phyloP scores from a whole-genome alignment of 192 early-diverging fungal genomes.

The Thoreauomyces humboldtii region DNA sequence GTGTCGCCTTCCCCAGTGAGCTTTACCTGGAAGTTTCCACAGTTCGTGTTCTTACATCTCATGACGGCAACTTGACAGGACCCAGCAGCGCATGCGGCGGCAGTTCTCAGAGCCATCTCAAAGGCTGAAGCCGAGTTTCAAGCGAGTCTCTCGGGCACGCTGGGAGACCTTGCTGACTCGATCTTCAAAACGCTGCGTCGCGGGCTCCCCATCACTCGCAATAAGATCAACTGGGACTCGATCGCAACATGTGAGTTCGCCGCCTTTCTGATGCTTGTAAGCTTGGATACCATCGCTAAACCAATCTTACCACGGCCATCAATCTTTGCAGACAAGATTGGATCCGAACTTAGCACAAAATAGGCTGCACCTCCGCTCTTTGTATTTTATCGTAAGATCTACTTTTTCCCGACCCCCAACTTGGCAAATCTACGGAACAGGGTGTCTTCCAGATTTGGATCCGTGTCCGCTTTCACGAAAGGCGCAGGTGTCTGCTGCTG shows the following conservation, averaged over 20 bases:
- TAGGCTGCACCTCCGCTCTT: neutral
- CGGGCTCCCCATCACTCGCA: slow-evolving; percentile 85
- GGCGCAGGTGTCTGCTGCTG: neutral
- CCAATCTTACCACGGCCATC: neutral
- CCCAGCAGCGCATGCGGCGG: slow-evolving; percentile 40
- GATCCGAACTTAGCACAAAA: slow-evolving; percentile 44
- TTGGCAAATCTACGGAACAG: neutral
- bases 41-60: too few relatives aligned
- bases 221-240: slow-evolving; percentile 93
- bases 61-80: too few relatives aligned
- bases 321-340: slow-evolving; percentile 43
- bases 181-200: slow-evolving; percentile 91
- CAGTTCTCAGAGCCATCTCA: slow-evolving; percentile 65
- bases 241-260: slow-evolving; percentile 58
- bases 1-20: neutral
- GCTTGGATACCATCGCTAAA: neutral
- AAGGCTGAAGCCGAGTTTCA: slow-evolving; percentile 82
- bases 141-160: slow-evolving; percentile 76
- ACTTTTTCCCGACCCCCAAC: neutral
- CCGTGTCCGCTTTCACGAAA: neutral
- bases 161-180: slow-evolving; percentile 74
- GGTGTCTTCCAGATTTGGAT: neutral
- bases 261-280: neutral
- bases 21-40: too few relatives aligned
- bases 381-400: slow-evolving; percentile 4